phyloP scores from a whole-genome alignment of 2,329 filamentous ascomycete genomes.

The Arachnopeziza araneosa region DNA sequence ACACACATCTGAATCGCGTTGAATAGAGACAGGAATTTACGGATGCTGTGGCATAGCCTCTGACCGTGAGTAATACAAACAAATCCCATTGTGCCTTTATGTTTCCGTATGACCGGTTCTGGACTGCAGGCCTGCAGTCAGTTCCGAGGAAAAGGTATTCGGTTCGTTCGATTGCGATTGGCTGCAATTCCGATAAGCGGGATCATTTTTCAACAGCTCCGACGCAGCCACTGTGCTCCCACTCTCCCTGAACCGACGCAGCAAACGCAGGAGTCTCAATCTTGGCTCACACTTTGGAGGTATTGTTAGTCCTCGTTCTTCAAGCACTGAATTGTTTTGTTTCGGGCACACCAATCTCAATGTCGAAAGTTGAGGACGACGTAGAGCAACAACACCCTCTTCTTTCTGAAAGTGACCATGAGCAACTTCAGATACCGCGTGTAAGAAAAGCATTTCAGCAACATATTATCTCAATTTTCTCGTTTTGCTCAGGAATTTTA shows the following conservation, averaged over 20 bases:
- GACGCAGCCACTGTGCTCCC: neutral
- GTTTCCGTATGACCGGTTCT: neutral
- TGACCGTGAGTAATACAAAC: neutral
- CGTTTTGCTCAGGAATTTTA: neutral
- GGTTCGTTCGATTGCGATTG: neutral
- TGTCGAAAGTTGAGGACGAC: neutral
- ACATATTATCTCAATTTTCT: neutral
- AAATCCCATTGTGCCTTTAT: neutral
- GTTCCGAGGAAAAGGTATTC: neutral
- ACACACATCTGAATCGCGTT: neutral
- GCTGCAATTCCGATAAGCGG: neutral
- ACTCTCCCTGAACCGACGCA: neutral
- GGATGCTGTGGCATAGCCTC: neutral
- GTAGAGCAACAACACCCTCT: neutral
- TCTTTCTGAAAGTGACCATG: neutral
- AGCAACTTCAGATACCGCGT: neutral
- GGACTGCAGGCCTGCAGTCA: neutral
- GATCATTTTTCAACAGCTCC: neutral
- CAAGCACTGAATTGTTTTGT: neutral
- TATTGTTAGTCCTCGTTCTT: neutral
- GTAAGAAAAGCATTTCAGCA: neutral
- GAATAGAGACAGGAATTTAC: neutral
- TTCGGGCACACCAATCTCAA: neutral
- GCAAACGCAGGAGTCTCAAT: neutral
- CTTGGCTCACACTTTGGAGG: neutral